Percentiles rank a stretch among this genome's conserved stretches.
These are phyloP conservation scores for Rhodotorula kratochvilovae DNA, from an alignment of 768 basidiomycete genomes.

Conservation along the genomic window DNA sequence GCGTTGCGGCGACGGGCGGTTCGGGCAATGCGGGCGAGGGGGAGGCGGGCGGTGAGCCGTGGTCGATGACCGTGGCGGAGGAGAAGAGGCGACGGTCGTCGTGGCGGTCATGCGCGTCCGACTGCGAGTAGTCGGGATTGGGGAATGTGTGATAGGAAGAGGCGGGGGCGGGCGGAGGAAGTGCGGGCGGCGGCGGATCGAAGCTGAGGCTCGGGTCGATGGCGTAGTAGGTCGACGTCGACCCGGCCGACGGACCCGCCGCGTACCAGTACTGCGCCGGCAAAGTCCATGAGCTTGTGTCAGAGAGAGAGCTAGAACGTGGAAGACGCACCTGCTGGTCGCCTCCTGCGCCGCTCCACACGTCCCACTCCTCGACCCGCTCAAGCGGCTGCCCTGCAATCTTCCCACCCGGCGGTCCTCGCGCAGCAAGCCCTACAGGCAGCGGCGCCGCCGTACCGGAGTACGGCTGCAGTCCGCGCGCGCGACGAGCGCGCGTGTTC, in stretches of 20 bases:
- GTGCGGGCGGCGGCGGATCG: not conserved
- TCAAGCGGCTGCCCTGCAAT: too few relatives aligned
- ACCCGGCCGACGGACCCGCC: not conserved
- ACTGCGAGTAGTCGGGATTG: not conserved
- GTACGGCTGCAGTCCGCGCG: not conserved
- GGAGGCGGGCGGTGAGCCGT: constrained; percentile 8
- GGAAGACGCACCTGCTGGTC: not conserved
- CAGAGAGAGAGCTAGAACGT: too few relatives aligned
- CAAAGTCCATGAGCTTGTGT: not conserved
- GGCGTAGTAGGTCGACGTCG: constrained; percentile 10
- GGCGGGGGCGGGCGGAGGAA: not conserved
- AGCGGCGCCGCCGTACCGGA: constrained; percentile 10
- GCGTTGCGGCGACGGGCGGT: too few relatives aligned
- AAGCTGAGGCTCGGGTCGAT: constrained; percentile 22
- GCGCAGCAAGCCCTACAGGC: not conserved
- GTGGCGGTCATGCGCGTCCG: not conserved
- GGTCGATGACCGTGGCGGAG: constrained; percentile 9
- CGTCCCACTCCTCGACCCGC: not conserved
- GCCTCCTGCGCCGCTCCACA: not conserved
- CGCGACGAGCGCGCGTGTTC: constrained; percentile 13
- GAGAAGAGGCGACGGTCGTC: constrained; percentile 15
- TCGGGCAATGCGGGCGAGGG: not conserved
- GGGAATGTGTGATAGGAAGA: too few relatives aligned
- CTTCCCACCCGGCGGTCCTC: not conserved
- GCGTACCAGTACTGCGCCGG: constrained; percentile 1